These are phyloP conservation scores for Cynara cardunculus DNA, from an alignment of 129 eudicot genomes.

Conservation along the genomic window DNA sequence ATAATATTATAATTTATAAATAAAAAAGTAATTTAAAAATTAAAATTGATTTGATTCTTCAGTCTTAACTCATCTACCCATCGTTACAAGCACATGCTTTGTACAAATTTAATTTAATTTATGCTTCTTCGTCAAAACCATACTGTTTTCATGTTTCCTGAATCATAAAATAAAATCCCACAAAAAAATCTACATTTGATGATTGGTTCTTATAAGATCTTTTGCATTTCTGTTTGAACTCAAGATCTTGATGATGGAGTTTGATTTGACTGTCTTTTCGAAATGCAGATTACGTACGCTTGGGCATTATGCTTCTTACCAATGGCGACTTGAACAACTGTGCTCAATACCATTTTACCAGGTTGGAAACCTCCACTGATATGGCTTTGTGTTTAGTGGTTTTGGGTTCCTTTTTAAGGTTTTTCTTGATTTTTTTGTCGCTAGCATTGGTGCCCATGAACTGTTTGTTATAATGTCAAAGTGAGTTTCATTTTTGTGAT, in stretches of 20 bases:
- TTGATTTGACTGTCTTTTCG: neutral
- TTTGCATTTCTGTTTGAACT: no score
- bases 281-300: conserved; percentile 61
- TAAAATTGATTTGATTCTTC: no score
- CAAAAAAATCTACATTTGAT: neutral
- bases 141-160: neutral
- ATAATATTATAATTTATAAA: no score
- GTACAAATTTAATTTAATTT: no score
- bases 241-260: no score
- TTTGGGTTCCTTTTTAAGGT: conserved; percentile 36
- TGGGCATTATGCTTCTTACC: conserved; percentile 63
- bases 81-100: no score
- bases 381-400: no score
- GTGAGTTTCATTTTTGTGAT: neutral
- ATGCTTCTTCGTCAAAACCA: no score
- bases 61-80: no score
- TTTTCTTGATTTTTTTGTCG: conserved; percentile 44
- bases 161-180: neutral
- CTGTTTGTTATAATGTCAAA: neutral
- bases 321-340: conserved; percentile 31
- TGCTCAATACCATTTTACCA: conserved; percentile 38
- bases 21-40: no score
- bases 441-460: conserved; percentile 21
- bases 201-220: no score
- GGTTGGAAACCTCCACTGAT: conserved; percentile 39